Base-by-base conservation (phyloP, 2,329 filamentous ascomycete species). In the Colletotrichum coccodes region DNA sequence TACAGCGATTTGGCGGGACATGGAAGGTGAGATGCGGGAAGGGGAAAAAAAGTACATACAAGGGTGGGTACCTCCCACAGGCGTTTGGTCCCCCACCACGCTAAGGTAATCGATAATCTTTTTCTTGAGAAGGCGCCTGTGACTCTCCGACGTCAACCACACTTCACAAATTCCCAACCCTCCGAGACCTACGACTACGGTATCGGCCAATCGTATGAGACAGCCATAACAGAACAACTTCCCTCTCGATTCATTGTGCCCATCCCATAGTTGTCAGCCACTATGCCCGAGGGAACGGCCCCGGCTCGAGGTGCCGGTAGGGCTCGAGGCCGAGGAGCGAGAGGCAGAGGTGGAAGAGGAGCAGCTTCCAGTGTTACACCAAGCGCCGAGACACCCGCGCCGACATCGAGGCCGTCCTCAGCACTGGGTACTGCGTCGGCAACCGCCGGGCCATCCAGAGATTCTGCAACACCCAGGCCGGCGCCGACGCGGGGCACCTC, bases 401-500 rank as follows among this genome's bases (percentile, higher is more conserved):
- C 66, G 30, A 34, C n/a, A 32, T 60, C 62, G 16, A 50, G 54
- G 23, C 49, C 66, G 26, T 44, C 66, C 28, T 69, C 64, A 30
- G 60, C 53, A 40, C 54, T 60, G 14, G 59, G 30, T 6, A 40
- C 54, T 47, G 47, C 58, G 30, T 44, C 59, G 26, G 52, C 42
- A 38, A 52, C 40, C 40, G 60, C 32, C 47, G 64, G 59, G 12
- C 57, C 62, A 11, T 47, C 69, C 21, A 60, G 68, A 26, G 70
- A 78, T 26, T 78, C 77, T 8, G 72, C 77, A 40, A 75, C 79
- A 6, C 73, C 81, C 4, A 76, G 78, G 42, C 77, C 78, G 11
- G n/a, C 56, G 30, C 40, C 42, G 21, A 76, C 80, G 16, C 73
- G 80, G 32, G 80, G 79, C 21, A 74, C 79, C n/a, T 75, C 76